A percentile compares a stretch with the other conserved stretches of the same genome.
Evolutionary conservation across 2,329 filamentous ascomycete species (phyloP).

Genomic region (Diaporthe ampelina): DNA sequence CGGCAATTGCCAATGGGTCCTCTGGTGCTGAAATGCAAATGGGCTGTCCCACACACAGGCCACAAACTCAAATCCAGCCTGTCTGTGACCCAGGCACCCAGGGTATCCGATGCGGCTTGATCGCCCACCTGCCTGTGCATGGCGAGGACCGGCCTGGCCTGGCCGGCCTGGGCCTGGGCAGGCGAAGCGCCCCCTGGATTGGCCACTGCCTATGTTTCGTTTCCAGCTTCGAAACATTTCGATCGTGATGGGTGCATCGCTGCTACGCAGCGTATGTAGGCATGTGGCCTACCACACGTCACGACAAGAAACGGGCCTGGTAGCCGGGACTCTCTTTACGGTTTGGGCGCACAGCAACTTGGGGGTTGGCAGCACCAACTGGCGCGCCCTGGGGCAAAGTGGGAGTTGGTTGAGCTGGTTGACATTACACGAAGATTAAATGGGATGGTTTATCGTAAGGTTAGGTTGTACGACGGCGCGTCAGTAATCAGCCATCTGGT

Average conservation of each 20-base stretch:
- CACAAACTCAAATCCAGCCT: slow-evolving; percentile 20
- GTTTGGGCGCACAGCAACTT: neutral
- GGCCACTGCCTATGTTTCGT: slow-evolving; percentile 24
- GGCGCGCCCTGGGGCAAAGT: neutral
- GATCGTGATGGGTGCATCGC: neutral
- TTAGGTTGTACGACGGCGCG: slow-evolving; percentile 34
- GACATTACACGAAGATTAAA: slow-evolving; percentile 10
- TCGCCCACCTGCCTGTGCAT: slow-evolving; percentile 26
- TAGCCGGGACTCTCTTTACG: neutral
- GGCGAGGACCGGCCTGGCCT: slow-evolving; percentile 4
- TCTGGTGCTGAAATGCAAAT: slow-evolving; percentile 2
- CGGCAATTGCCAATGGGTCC: slow-evolving; percentile 22
- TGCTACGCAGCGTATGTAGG: neutral
- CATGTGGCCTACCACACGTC: neutral
- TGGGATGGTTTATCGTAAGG: slow-evolving; percentile 30
- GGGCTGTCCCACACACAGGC: neutral
- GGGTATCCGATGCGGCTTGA: neutral
- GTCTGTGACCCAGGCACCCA: neutral
- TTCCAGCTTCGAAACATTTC: slow-evolving; percentile 26
- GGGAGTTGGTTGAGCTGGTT: slow-evolving; percentile 7
- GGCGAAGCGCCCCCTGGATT: slow-evolving; percentile 9
- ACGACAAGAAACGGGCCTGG: neutral
- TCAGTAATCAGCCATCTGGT: slow-evolving; percentile 22
- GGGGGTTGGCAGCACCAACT: neutral
- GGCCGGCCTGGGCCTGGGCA: slow-evolving; percentile 11